Conservation (phyloP, 768 basidiomycete genomes). For the Collybia mongolica region DNA sequence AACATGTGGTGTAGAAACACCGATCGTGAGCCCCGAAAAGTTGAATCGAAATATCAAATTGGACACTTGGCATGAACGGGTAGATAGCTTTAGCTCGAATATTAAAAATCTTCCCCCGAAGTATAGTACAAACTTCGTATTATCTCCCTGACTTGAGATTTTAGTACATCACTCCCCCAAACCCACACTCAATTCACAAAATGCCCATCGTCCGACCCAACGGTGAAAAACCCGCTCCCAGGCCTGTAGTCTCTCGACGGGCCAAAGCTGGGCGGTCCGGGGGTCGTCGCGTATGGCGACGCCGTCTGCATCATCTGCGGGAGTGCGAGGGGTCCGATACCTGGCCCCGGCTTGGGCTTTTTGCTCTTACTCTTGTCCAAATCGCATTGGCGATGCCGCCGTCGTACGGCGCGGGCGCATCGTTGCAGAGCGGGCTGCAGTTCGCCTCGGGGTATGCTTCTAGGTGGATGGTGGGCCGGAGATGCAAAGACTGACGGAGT, state of each 20-base stretch:
- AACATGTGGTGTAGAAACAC: too few relatives aligned
- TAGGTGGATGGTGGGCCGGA: conserved; percentile 8
- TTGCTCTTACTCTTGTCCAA: neutral
- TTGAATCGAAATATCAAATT: too few relatives aligned
- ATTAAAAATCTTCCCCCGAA: too few relatives aligned
- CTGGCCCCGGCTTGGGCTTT: neutral
- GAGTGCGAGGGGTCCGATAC: conserved; percentile 14
- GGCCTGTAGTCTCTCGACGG: conserved; percentile 6
- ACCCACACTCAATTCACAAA: too few relatives aligned
- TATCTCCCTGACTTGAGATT: too few relatives aligned
- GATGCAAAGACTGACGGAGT: conserved; percentile 24
- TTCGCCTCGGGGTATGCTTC: conserved; percentile 8
- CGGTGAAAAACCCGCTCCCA: neutral
- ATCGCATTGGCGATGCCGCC: conserved; percentile 1
- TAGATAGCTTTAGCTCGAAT: too few relatives aligned
- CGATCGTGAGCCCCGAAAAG: too few relatives aligned
- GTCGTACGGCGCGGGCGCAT: neutral
- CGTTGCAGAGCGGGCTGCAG: conserved; percentile 3
- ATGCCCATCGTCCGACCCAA: neutral
- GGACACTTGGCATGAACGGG: too few relatives aligned
- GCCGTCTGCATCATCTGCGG: conserved; percentile 27
- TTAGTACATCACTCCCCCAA: too few relatives aligned
- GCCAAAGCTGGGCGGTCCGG: conserved; percentile 25
- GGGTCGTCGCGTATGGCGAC: conserved; percentile 23
- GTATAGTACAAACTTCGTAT: too few relatives aligned